Evolutionary conservation across 768 basidiomycete species (phyloP).

Genomic region (Fomitopsis pulvina): DNA sequence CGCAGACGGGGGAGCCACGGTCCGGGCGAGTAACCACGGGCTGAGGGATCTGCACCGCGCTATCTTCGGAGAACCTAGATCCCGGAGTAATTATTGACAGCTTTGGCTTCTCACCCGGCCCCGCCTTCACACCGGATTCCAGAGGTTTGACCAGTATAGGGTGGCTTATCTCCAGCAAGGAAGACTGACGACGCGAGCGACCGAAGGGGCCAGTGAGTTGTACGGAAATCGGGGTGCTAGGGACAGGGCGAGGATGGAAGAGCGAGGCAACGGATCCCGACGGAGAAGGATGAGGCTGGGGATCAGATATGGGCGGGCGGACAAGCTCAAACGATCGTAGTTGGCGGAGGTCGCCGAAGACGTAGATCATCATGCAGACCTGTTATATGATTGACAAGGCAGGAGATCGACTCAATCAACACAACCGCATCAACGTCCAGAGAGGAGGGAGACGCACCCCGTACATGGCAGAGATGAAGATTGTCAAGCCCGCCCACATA

Average conservation of each 20-base stretch:
- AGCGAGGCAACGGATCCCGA: background rate
- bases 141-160: background rate
- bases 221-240: background rate
- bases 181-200: background rate
- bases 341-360: conserved; percentile 76
- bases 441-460: conserved; percentile 36
- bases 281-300: conserved; percentile 17
- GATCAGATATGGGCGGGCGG: conserved; percentile 55
- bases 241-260: conserved; percentile 4
- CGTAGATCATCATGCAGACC: conserved; percentile 68
- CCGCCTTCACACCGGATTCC: background rate
- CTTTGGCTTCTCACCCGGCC: background rate
- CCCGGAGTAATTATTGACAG: background rate
- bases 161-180: background rate
- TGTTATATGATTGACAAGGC: background rate
- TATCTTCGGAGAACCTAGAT: background rate
- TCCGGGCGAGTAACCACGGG: background rate
- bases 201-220: background rate
- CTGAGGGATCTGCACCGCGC: background rate
- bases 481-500: conserved; percentile 60
- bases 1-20: background rate
- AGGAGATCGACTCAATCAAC: background rate
- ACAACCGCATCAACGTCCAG: background rate
- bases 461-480: conserved; percentile 56
- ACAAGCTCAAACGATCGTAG: conserved; percentile 74